phyloP scores from a whole-genome alignment of 1,139 yeast genomes.

The Debaryomyces nepalensis region DNA sequence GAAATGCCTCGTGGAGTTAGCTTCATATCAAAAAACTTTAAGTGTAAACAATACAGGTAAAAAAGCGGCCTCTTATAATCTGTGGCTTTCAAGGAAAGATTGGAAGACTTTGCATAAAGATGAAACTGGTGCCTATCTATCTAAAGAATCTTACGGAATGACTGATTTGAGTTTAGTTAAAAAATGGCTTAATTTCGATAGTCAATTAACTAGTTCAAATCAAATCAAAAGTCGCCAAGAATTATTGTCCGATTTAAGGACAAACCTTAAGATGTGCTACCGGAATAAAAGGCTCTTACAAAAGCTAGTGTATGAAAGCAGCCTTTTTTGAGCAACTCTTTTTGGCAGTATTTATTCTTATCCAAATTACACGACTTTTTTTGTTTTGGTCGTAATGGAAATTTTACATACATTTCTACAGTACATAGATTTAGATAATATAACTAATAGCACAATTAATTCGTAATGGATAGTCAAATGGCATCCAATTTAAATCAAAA shows the following conservation, averaged over 20 bases:
- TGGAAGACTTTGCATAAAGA: constrained; percentile 11
- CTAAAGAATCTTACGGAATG: constrained; percentile 18
- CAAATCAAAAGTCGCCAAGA: constrained; percentile 7
- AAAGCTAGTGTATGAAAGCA: constrained; percentile 19
- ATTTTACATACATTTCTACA: neutral
- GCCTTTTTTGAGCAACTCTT: neutral
- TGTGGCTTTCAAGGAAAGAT: constrained; percentile 6
- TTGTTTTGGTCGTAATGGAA: constrained; percentile 6
- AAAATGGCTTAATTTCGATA: constrained; percentile 20
- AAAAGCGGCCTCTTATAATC: neutral
- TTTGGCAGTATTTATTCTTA: neutral
- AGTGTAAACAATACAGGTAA: neutral
- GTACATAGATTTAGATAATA: neutral
- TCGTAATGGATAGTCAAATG: constrained; percentile 12
- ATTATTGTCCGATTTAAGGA: constrained; percentile 13
- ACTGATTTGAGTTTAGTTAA: constrained; percentile 25
- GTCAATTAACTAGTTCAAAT: neutral
- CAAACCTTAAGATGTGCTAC: constrained; percentile 20
- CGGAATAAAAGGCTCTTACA: constrained; percentile 20
- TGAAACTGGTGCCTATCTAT: constrained; percentile 5
- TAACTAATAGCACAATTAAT: constrained; percentile 1
- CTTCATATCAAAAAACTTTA: constrained; percentile 14
- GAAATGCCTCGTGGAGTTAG: constrained; percentile 23
- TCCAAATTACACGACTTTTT: constrained; percentile 5
- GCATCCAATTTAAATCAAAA: constrained; percentile 18